Percentiles rank a stretch among this genome's conserved stretches.
Conservation (phyloP, 768 basidiomycete genomes). For the Lactifluus volemus region DNA sequence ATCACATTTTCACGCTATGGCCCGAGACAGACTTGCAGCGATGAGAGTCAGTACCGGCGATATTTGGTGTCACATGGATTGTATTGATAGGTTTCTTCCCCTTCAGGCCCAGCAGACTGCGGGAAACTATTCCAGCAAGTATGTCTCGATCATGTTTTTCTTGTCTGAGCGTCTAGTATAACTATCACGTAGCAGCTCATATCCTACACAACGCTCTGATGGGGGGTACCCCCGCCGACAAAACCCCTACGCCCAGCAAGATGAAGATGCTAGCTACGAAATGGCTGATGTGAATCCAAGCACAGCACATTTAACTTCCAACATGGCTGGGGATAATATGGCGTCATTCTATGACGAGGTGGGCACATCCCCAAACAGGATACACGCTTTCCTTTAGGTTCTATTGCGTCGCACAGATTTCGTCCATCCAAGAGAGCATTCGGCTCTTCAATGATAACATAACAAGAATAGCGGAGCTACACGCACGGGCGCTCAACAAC, state of each 20-base stretch:
- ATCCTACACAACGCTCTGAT: slow-evolving; percentile 15
- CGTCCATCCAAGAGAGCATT: slow-evolving; percentile 41
- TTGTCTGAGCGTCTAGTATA: neutral
- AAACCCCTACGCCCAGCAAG: slow-evolving; percentile 64
- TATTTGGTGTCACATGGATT: slow-evolving; percentile 5
- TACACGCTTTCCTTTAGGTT: neutral
- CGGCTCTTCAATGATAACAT: slow-evolving; percentile 39
- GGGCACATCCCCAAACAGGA: slow-evolving; percentile 18
- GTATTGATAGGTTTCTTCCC: neutral
- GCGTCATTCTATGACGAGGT: slow-evolving; percentile 69
- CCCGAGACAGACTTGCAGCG: slow-evolving; percentile 86
- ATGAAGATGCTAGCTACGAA: slow-evolving; percentile 50
- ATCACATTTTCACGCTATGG: slow-evolving; percentile 39
- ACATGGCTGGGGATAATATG: slow-evolving; percentile 44
- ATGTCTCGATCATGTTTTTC: slow-evolving; percentile 24
- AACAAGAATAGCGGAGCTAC: slow-evolving; percentile 38
- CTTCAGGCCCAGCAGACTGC: slow-evolving; percentile 58
- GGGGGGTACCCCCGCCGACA: slow-evolving; percentile 30
- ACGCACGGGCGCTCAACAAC: slow-evolving; percentile 42
- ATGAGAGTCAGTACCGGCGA: slow-evolving; percentile 52
- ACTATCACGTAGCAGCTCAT: slow-evolving; percentile 6
- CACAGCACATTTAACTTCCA: slow-evolving; percentile 30
- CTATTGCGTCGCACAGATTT: slow-evolving; percentile 28
- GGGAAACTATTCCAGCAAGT: slow-evolving; percentile 41
- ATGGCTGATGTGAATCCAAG: slow-evolving; percentile 61